Evolutionary conservation across 2,329 filamentous ascomycete species (phyloP).

Genomic region (Westerdykella aurantiaca): DNA sequence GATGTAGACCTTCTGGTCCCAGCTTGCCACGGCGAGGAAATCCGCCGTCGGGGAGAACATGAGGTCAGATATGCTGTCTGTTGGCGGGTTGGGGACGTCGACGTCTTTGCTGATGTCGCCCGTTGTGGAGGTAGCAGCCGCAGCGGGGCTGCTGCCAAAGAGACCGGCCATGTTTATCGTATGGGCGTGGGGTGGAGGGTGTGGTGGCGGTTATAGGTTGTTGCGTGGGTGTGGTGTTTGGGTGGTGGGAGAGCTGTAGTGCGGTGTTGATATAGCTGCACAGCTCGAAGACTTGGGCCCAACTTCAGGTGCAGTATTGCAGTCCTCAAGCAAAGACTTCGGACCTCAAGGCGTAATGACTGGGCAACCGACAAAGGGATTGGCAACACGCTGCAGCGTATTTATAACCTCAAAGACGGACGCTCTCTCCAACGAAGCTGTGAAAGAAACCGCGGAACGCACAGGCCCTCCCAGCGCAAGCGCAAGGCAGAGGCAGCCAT

Average conservation of each 20-base stretch:
- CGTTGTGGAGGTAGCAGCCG: conserved; percentile 63
- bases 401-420: too few relatives aligned
- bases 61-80: conserved; percentile 85
- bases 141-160: conserved; percentile 49
- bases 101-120: conserved; percentile 91
- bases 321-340: too few relatives aligned
- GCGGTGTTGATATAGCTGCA: conserved; percentile 9
- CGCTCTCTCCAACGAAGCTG: too few relatives aligned
- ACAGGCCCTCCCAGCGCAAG: too few relatives aligned
- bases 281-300: conserved; percentile 3
- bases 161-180: conserved; percentile 51
- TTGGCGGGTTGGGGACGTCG: conserved; percentile 59
- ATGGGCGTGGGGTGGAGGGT: conserved; percentile 2
- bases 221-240: conserved; percentile 1
- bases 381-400: too few relatives aligned
- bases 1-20: conserved; percentile 97
- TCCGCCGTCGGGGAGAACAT: conserved; percentile 72
- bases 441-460: too few relatives aligned
- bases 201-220: conserved; percentile 5
- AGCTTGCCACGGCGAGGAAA: conserved; percentile 83
- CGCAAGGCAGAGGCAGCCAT: conserved; percentile 13
- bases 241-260: conserved; percentile 13
- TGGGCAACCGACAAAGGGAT: too few relatives aligned
- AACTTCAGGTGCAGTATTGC: conserved; percentile 1
- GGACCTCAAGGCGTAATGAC: too few relatives aligned